phyloP scores from a whole-genome alignment of 768 basidiomycete genomes.

The Amanita inopinata region DNA sequence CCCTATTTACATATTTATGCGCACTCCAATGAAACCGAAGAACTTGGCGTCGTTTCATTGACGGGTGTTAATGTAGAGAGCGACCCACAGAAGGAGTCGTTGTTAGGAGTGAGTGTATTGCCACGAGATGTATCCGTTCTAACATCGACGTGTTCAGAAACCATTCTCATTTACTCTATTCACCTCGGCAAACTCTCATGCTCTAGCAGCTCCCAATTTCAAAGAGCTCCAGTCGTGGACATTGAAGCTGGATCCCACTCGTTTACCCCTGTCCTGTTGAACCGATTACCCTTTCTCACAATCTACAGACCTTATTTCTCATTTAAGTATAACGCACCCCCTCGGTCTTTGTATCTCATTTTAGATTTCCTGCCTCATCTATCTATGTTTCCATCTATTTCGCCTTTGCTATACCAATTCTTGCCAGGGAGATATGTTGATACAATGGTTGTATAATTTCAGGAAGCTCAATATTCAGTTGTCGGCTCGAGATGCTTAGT shows the following conservation, averaged over 20 bases:
- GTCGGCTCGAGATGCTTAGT: no score
- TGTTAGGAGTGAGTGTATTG: slow-evolving; percentile 63
- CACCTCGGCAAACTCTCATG: slow-evolving; percentile 87
- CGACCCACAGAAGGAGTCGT: slow-evolving; percentile 78
- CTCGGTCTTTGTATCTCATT: slow-evolving; percentile 4
- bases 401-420: background rate
- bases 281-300: background rate
- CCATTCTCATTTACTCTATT: slow-evolving; percentile 84
- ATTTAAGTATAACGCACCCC: slow-evolving; percentile 1
- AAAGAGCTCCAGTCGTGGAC: slow-evolving; percentile 87
- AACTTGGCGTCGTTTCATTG: slow-evolving; percentile 75
- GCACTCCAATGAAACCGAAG: slow-evolving; percentile 78
- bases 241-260: slow-evolving; percentile 75
- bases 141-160: slow-evolving; percentile 39
- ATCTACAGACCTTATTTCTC: background rate
- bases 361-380: background rate
- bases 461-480: no score
- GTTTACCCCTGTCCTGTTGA: slow-evolving; percentile 33
- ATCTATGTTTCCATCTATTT: slow-evolving; percentile 6
- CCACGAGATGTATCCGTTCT: slow-evolving; percentile 6
- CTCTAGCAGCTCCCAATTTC: slow-evolving; percentile 67
- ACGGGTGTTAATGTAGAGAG: slow-evolving; percentile 77
- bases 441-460: slow-evolving; percentile 1
- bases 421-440: slow-evolving; percentile 2
- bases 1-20: slow-evolving; percentile 86